phyloP scores from a whole-genome alignment of 1,139 yeast species.

The Suhomyces taliae region DNA sequence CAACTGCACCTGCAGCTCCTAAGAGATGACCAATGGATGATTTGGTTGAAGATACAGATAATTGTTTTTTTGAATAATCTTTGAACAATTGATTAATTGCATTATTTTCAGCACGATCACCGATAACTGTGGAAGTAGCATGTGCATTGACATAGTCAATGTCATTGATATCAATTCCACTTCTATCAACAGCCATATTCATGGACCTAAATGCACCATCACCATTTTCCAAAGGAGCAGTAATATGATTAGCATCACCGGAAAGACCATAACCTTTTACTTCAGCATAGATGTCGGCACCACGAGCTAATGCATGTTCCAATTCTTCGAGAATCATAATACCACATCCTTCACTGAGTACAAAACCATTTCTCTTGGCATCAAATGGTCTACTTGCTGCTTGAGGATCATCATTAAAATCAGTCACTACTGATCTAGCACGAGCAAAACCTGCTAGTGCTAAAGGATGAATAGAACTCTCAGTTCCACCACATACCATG shows the following conservation, averaged over 20 bases:
- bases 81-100: slow-evolving; percentile 63
- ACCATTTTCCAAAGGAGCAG: slow-evolving; percentile 85
- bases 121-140: slow-evolving; percentile 89
- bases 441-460: slow-evolving; percentile 91
- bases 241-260: slow-evolving; percentile 91
- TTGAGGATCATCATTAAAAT: slow-evolving; percentile 58
- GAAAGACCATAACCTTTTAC: slow-evolving; percentile 84
- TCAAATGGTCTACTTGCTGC: slow-evolving; percentile 90
- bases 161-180: slow-evolving; percentile 40
- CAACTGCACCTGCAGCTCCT: slow-evolving; percentile 97
- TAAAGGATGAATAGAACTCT: slow-evolving; percentile 82
- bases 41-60: slow-evolving; percentile 76
- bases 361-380: slow-evolving; percentile 75
- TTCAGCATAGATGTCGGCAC: slow-evolving; percentile 73
- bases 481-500: slow-evolving; percentile 93
- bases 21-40: slow-evolving; percentile 91
- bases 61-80: slow-evolving; percentile 19
- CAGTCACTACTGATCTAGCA: slow-evolving; percentile 76
- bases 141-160: slow-evolving; percentile 90
- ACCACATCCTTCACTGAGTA: slow-evolving; percentile 92
- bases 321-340: slow-evolving; percentile 72
- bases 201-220: slow-evolving; percentile 84
- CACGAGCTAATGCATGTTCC: slow-evolving; percentile 71
- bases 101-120: slow-evolving; percentile 82
- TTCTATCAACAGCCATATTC: slow-evolving; percentile 65